These are phyloP conservation scores for Phaffia rhodozyma DNA, from an alignment of 1,284 basidiomycete species.

Conservation along the genomic window DNA sequence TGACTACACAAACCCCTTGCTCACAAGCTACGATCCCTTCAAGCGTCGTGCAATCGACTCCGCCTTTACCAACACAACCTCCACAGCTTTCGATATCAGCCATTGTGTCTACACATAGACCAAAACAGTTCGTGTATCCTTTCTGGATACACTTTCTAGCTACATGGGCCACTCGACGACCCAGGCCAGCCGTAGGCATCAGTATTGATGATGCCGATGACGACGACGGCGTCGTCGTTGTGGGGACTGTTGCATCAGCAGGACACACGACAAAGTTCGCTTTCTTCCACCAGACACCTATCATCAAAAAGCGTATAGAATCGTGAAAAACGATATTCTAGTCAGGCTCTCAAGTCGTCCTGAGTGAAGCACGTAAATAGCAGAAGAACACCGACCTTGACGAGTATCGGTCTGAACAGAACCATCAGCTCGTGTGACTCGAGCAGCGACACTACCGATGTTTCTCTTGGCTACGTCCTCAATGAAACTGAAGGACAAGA, in stretches of 20 bases:
- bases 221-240: neutral
- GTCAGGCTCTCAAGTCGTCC: no score
- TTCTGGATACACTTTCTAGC: neutral
- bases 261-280: conserved; percentile 7
- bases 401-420: conserved; percentile 14
- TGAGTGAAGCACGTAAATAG: no score
- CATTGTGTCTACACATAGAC: conserved; percentile 10
- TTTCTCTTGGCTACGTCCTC: neutral
- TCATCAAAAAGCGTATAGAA: neutral
- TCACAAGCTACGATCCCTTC: conserved; percentile 9
- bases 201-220: neutral
- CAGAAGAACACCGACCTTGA: conserved; percentile 8
- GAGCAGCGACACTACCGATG: conserved; percentile 7
- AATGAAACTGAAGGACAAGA: conserved; percentile 14
- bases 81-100: conserved; percentile 19
- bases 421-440: conserved; percentile 16
- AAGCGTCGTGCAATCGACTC: conserved; percentile 20
- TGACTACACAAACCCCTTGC: conserved; percentile 12
- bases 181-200: neutral
- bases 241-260: conserved; percentile 17
- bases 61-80: conserved; percentile 15
- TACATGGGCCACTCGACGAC: neutral
- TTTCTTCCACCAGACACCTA: conserved; percentile 14
- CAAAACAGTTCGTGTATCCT: conserved; percentile 1
- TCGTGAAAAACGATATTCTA: no score